phyloP scores from a whole-genome alignment of 805 yeast genomes.

The Geotrichum ghanense region DNA sequence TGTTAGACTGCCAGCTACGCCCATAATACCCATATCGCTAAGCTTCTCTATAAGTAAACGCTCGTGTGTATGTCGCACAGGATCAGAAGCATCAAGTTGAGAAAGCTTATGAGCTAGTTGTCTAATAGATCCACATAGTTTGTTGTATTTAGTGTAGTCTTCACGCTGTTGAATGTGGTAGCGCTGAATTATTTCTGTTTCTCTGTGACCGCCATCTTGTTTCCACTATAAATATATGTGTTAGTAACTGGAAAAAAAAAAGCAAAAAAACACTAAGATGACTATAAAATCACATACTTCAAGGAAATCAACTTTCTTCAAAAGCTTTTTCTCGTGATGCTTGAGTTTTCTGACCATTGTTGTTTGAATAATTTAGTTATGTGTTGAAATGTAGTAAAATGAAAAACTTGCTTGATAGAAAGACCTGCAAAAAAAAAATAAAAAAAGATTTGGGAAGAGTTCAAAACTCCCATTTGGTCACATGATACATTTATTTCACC shows the following conservation, averaged over 20 bases:
- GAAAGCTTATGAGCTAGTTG: slow-evolving; percentile 81
- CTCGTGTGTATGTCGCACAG: slow-evolving; percentile 80
- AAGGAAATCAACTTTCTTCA: slow-evolving; percentile 90
- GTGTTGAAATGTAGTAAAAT: slow-evolving; percentile 38
- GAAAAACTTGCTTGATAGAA: too few relatives aligned
- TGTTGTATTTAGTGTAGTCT: slow-evolving; percentile 90
- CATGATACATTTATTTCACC: too few relatives aligned
- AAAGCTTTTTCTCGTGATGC: slow-evolving; percentile 88
- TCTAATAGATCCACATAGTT: slow-evolving; percentile 82
- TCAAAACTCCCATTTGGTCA: too few relatives aligned
- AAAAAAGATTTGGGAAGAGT: too few relatives aligned
- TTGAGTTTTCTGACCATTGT: slow-evolving; percentile 50
- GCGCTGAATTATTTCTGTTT: slow-evolving; percentile 90
- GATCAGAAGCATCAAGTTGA: slow-evolving; percentile 75
- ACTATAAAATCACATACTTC: slow-evolving; percentile 30
- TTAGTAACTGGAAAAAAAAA: too few relatives aligned
- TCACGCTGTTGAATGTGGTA: slow-evolving; percentile 91
- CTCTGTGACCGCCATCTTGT: slow-evolving; percentile 90
- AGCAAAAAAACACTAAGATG: not conserved
- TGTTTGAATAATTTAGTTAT: slow-evolving; percentile 34
- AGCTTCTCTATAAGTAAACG: slow-evolving; percentile 78
- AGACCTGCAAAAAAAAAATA: too few relatives aligned
- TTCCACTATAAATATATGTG: slow-evolving; percentile 60
- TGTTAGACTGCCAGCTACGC: slow-evolving; percentile 1
- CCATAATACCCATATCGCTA: slow-evolving; percentile 65